Percentiles rank a stretch among this genome's conserved stretches.
These are phyloP conservation scores for Melampsora larici-populina DNA, from an alignment of 1,284 basidiomycete species.

Conservation along the genomic window DNA sequence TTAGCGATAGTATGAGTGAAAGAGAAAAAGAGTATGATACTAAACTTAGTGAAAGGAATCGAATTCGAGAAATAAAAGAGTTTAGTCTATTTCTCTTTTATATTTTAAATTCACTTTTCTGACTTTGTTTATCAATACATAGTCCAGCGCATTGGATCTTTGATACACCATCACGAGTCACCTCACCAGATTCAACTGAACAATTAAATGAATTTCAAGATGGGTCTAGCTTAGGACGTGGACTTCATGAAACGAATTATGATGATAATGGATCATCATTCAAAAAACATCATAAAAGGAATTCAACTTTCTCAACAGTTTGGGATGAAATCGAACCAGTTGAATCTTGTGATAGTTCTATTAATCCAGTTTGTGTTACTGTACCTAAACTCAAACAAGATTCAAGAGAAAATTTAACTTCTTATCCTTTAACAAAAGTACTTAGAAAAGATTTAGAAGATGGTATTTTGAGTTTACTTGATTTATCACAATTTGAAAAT, in stretches of 20 bases:
- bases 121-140: neutral
- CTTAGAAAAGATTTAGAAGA: slow-evolving; percentile 25
- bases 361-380: neutral
- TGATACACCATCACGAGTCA: neutral
- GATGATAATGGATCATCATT: too few species aligned
- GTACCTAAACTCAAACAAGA: neutral
- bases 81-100: neutral
- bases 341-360: neutral
- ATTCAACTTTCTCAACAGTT: slow-evolving; percentile 4
- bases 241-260: neutral
- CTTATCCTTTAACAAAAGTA: slow-evolving; percentile 27
- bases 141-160: neutral
- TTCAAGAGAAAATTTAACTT: slow-evolving; percentile 8
- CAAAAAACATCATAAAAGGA: neutral
- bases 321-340: neutral
- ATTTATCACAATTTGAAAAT: slow-evolving; percentile 13
- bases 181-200: neutral
- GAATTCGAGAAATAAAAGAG: slow-evolving; percentile 2
- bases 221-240: neutral
- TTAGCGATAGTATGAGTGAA: slow-evolving; percentile 23
- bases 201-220: neutral
- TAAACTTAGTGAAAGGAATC: neutral
- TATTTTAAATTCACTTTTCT: neutral
- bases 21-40: neutral
- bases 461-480: slow-evolving; percentile 13